These are phyloP conservation scores for Fraxinus ornus DNA, from an alignment of 305 asterid genomes.

Conservation along the genomic window DNA sequence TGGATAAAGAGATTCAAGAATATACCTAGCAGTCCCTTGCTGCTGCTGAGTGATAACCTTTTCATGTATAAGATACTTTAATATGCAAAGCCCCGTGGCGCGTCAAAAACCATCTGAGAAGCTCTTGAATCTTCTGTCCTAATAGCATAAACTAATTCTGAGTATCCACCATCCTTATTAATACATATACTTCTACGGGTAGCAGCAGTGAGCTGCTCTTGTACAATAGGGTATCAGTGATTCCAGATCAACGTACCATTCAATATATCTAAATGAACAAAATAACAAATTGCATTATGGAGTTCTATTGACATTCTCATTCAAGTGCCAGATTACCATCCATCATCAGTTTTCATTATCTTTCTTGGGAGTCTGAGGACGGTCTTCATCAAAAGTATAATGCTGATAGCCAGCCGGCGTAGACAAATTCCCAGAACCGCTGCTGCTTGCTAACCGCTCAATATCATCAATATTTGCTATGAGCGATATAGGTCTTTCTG, in stretches of 20 bases:
- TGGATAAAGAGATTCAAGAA: background rate
- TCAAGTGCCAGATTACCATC: slow-evolving; percentile 20
- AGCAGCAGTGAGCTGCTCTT: background rate
- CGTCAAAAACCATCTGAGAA: background rate
- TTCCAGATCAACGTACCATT: slow-evolving; percentile 11
- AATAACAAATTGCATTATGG: background rate
- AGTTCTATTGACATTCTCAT: background rate
- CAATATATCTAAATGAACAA: slow-evolving; percentile 9
- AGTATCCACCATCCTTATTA: background rate
- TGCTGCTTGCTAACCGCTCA: slow-evolving; percentile 51
- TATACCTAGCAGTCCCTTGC: background rate
- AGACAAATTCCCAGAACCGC: slow-evolving; percentile 50
- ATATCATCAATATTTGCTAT: slow-evolving; percentile 48
- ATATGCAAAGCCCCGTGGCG: background rate
- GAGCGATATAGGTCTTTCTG: slow-evolving; percentile 56
- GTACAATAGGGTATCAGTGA: background rate
- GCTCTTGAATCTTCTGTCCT: no score
- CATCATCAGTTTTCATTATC: slow-evolving; percentile 19
- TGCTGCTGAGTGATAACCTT: background rate
- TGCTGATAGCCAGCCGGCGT: slow-evolving; percentile 46
- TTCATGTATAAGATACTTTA: background rate
- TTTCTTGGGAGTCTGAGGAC: background rate
- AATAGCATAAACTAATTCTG: background rate
- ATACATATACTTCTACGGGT: background rate
- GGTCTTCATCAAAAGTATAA: slow-evolving; percentile 25